Evolutionary conservation across 495 filamentous ascomycete genomes (phyloP).

Genomic region (Chaetomidium leptoderma): DNA sequence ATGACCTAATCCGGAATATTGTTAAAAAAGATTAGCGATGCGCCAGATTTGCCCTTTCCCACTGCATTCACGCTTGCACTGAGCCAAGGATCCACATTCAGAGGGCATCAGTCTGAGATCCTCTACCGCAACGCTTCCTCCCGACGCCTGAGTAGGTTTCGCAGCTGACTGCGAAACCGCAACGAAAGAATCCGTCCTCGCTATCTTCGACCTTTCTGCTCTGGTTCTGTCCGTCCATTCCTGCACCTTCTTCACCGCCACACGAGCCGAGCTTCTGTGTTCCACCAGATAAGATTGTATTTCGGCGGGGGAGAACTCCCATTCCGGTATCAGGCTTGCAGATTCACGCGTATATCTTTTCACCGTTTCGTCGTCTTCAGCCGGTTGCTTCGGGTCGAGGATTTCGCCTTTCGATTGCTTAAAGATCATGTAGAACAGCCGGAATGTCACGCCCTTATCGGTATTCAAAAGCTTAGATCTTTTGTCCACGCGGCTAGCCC

Average conservation of each 20-base stretch:
- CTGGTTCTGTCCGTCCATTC: conserved; percentile 11
- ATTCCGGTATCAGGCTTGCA: conserved; percentile 1
- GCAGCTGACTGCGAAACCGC: too few relatives aligned
- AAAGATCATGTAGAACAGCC: conserved; percentile 14
- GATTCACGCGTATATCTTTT: conserved; percentile 9
- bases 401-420: conserved; percentile 7
- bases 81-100: too few relatives aligned
- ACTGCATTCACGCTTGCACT: too few relatives aligned
- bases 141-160: too few relatives aligned
- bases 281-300: conserved; percentile 15
- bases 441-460: conserved; percentile 21
- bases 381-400: conserved; percentile 1
- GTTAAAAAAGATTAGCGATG: too few relatives aligned
- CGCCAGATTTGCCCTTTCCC: too few relatives aligned
- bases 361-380: conserved; percentile 6
- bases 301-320: conserved; percentile 15
- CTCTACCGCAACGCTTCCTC: too few relatives aligned
- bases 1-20: too few relatives aligned
- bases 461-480: conserved; percentile 56
- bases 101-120: too few relatives aligned
- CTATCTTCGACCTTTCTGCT: too few relatives aligned
- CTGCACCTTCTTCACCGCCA: conserved; percentile 13
- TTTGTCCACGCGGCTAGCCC: conserved; percentile 65
- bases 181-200: too few relatives aligned
- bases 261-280: conserved; percentile 6